Base-by-base conservation (phyloP, 1,284 basidiomycete genomes). In the Peniophora sp. region DNA sequence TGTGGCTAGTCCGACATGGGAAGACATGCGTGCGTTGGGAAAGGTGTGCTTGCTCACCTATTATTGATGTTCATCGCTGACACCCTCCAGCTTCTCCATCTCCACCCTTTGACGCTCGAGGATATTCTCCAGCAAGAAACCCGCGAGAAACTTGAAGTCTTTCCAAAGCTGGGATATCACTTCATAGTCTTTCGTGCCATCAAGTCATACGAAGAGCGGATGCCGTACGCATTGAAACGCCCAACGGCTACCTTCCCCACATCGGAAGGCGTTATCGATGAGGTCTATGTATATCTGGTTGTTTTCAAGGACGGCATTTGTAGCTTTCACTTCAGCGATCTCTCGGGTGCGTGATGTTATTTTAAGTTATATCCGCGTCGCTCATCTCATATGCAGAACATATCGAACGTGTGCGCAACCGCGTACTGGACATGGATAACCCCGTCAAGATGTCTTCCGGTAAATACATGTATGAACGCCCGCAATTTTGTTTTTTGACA, bases 101-200 rank as follows among this genome's bases (percentile, higher is more conserved):
- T 98, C 2, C 95, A 98, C 66, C 95, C 95, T 0, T 74, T 97
- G 19, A 97, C 95, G 0, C 77, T 97, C 14, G 95, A 98, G 67
- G 95, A 98, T 69, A 92, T 97, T 34, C 69, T 98, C n/a, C 91
- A 94, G 56, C 87, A 92, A 67, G 94, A 98, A 56, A 87, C 91
- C 17, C 80, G 93, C 34, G 95, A 97, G 67, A 98, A 98, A 68
- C 71, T 97, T 14, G 95, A 97, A 61, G 70, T 85, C 2, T 97
- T 96, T 64, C 84, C 90, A 5, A 83, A 81, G 54, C 77, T 97
- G 8, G 94, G 94, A 0, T 98, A 98, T 67, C 94, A 97, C 65
- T 93, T 98, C 61, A 75, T 97, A 52, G 89, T 89, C 9, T 89
- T 97, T 56, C 81, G 92, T 48, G 88, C 92, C 1, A 80, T 97